phyloP scores from a whole-genome alignment of 257 asterid species.

The Pogostemon cablin region DNA sequence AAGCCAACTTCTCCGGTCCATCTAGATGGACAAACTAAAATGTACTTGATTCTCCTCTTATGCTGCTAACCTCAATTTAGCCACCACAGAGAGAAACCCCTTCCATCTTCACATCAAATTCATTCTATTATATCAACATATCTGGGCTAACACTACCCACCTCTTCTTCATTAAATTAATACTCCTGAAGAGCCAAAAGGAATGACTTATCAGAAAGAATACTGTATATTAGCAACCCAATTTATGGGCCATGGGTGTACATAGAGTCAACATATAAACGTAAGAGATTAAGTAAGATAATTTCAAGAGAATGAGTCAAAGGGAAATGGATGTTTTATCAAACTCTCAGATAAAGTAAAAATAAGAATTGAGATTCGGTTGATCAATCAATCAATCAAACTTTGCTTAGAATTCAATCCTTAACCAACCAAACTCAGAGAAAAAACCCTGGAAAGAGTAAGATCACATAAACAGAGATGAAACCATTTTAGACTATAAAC shows the following conservation, averaged over 20 bases:
- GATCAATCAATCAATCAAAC: constrained; percentile 32
- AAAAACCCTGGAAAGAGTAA: constrained; percentile 31
- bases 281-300: background rate
- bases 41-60: constrained; percentile 20
- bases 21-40: constrained; percentile 23
- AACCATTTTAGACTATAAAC: constrained; percentile 27
- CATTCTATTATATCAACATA: constrained; percentile 6
- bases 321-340: background rate
- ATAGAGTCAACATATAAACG: background rate
- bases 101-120: constrained; percentile 28
- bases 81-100: constrained; percentile 29
- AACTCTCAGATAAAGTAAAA: constrained; percentile 13
- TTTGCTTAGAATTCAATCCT: constrained; percentile 51
- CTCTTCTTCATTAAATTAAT: constrained; percentile 19
- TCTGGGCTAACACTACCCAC: constrained; percentile 25
- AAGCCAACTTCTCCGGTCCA: constrained; percentile 93
- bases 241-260: too few relatives aligned
- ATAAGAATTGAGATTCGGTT: constrained; percentile 24
- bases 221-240: too few relatives aligned
- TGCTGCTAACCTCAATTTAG: constrained; percentile 12
- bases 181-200: background rate
- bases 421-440: constrained; percentile 36
- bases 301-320: constrained; percentile 3
- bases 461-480: constrained; percentile 30
- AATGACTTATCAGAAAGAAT: constrained; percentile 16